These are phyloP conservation scores for Tetragonia tetragonoides DNA, from an alignment of 148 eudicot species.

Conservation along the genomic window DNA sequence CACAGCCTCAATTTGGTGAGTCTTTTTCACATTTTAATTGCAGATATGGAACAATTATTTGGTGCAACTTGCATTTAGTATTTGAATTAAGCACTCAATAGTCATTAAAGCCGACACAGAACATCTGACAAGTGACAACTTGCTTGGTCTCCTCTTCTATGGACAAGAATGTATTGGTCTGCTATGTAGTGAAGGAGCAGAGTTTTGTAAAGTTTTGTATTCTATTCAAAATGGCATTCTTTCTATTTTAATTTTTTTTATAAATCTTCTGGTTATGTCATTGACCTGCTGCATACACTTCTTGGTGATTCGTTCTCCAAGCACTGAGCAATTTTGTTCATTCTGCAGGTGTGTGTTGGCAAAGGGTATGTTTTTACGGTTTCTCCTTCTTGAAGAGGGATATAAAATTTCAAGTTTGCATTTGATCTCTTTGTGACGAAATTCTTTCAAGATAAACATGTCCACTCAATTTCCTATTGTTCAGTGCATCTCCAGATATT, in stretches of 20 bases:
- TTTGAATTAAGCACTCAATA: background rate
- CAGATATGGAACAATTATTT: background rate
- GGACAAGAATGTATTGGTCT: background rate
- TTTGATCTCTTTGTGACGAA: background rate
- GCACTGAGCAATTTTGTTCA: slow-evolving; percentile 3
- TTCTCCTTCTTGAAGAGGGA: slow-evolving; percentile 39
- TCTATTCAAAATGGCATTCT: background rate
- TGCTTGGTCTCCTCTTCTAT: background rate
- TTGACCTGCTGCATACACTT: background rate
- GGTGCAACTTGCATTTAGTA: background rate
- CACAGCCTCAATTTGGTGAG: slow-evolving; percentile 87
- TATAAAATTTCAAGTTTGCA: background rate
- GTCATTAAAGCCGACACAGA: background rate
- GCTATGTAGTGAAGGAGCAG: background rate
- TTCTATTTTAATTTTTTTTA: background rate
- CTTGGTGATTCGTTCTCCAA: background rate
- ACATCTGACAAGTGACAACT: background rate
- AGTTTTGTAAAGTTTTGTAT: background rate
- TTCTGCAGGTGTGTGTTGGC: slow-evolving; percentile 88
- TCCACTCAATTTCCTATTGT: background rate
- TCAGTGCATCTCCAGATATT: background rate
- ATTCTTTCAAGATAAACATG: background rate
- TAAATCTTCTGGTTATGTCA: background rate
- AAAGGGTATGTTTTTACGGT: slow-evolving; percentile 14
- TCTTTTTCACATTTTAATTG: background rate